Conservation (phyloP, 2,329 filamentous ascomycete genomes). For the Trichoderma sp. region DNA sequence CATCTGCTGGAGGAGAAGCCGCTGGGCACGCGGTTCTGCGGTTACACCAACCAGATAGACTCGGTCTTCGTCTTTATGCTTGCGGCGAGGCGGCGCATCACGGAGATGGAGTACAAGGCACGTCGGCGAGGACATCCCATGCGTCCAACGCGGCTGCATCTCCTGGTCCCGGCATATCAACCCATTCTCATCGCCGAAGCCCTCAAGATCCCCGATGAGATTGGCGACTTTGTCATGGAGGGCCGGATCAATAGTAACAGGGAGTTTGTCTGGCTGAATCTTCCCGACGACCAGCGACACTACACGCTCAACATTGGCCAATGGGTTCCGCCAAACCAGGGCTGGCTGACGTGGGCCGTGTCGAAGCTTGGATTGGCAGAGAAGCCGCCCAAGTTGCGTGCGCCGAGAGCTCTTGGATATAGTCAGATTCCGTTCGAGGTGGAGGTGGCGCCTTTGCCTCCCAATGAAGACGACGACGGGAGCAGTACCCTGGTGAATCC, state of each 20-base stretch:
- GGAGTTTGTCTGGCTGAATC: conserved; percentile 38
- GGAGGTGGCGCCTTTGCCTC: neutral
- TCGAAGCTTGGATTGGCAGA: conserved; percentile 29
- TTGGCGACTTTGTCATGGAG: conserved; percentile 39
- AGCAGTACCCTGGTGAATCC: conserved; percentile 17
- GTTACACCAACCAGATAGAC: conserved; percentile 41
- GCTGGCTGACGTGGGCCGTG: conserved; percentile 29
- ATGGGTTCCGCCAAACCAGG: conserved; percentile 30
- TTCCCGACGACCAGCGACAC: conserved; percentile 34
- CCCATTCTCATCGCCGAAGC: conserved; percentile 37
- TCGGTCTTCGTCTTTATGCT: conserved; percentile 41
- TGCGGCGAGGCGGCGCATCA: conserved; percentile 30
- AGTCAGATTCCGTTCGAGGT: conserved; percentile 20
- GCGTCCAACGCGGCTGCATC: conserved; percentile 33
- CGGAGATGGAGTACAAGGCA: conserved; percentile 27
- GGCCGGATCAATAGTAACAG: conserved; percentile 39
- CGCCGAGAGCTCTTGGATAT: conserved; percentile 29
- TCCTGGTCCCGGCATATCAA: conserved; percentile 40
- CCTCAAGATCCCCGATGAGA: conserved; percentile 35
- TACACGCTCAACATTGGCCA: conserved; percentile 34
- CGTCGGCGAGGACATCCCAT: conserved; percentile 25
- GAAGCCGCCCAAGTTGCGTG: conserved; percentile 21
- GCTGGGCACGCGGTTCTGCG: conserved; percentile 36
- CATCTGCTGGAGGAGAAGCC: conserved; percentile 35
- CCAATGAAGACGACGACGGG: conserved; percentile 5